Base-by-base conservation (phyloP, 345 rosid species). In the Hibiscus mutabilis region DNA sequence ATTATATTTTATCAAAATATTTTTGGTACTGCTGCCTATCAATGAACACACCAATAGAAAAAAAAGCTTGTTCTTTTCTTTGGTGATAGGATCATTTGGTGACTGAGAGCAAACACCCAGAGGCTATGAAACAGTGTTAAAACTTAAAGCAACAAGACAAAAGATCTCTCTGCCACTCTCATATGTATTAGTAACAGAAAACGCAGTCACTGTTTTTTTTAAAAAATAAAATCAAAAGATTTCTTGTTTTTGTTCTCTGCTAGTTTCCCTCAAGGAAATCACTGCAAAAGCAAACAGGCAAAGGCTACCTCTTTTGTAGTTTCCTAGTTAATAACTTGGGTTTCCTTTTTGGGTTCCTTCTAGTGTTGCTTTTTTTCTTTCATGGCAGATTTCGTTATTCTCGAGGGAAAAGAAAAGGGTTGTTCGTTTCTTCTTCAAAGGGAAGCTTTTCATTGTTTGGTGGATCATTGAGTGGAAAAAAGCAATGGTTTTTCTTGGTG, bases 301-400 rank as follows among this genome's bases (percentile, higher is more conserved):
- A 19, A 69, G 22, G 35, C 0, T 55, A 31, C 47, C 57, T 16
- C 31, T 47, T 27, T 42, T 73, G 40, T 73, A 53, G 47, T 11
- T 37, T 65, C 58, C 56, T 69, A 33, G 61, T 18, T 52, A 11
- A 3, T 29, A 58, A 55, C 56, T 21, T 6, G 16, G 4, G 10
- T 37, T 47, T 3, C 61, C 12, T 13, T 61, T 51, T 51, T 29
- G 24, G 29, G 42, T 6, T 56, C 47, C 25, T 66, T 77, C 64
- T 33, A 72, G 52, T 52, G 65, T 4, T 73, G 22, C 53, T 15
- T 63, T 44, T 16, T 42, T 42, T 42, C 46, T 19, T 63, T 55
- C 25, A 16, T 78, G 75, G 46, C 81, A 64, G 68, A 74, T 74
- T 62, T 69, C 57, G 71, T 10, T 55, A 2, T 55, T 66, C 15